phyloP scores from a whole-genome alignment of 2,329 filamentous ascomycete genomes.

The Setomelanomma holmii region DNA sequence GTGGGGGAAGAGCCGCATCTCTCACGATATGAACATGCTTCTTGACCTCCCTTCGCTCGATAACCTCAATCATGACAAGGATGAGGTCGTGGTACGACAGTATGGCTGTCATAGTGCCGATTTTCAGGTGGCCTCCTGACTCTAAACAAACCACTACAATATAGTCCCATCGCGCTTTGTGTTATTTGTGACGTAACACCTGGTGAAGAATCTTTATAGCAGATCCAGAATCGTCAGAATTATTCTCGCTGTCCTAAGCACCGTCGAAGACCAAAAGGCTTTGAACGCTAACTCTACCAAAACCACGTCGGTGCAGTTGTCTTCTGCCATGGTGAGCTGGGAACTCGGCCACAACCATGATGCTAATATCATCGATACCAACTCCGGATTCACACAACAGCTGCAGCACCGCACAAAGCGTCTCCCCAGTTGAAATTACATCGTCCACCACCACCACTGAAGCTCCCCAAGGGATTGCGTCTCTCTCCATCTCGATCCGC shows the following conservation, averaged over 20 bases:
- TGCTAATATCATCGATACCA: constrained; percentile 48
- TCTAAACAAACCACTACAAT: too few relatives aligned
- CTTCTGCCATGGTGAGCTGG: constrained; percentile 61
- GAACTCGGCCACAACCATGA: constrained; percentile 67
- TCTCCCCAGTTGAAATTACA: constrained; percentile 64
- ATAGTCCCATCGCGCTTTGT: too few relatives aligned
- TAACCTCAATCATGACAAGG: too few relatives aligned
- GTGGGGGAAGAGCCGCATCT: too few relatives aligned
- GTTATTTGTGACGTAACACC: too few relatives aligned
- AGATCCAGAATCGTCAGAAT: too few relatives aligned
- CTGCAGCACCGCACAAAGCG: constrained; percentile 61
- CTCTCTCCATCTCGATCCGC: constrained; percentile 59
- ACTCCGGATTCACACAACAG: constrained; percentile 57
- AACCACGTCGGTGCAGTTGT: constrained; percentile 56
- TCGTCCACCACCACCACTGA: constrained; percentile 67
- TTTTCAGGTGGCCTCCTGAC: too few relatives aligned
- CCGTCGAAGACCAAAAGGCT: constrained; percentile 62
- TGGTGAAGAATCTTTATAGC: too few relatives aligned
- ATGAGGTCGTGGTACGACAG: too few relatives aligned
- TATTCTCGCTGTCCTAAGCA: background rate
- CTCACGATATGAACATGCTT: too few relatives aligned
- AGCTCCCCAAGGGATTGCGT: constrained; percentile 49
- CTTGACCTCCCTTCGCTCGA: too few relatives aligned
- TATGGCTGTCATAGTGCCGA: too few relatives aligned
- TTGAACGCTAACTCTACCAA: constrained; percentile 59